A percentile compares a stretch with the other conserved stretches of the same genome.
These are phyloP conservation scores for Thuidium tamariscinum DNA, from an alignment of 225 moss, liverwort and hornwort species.

Conservation along the genomic window DNA sequence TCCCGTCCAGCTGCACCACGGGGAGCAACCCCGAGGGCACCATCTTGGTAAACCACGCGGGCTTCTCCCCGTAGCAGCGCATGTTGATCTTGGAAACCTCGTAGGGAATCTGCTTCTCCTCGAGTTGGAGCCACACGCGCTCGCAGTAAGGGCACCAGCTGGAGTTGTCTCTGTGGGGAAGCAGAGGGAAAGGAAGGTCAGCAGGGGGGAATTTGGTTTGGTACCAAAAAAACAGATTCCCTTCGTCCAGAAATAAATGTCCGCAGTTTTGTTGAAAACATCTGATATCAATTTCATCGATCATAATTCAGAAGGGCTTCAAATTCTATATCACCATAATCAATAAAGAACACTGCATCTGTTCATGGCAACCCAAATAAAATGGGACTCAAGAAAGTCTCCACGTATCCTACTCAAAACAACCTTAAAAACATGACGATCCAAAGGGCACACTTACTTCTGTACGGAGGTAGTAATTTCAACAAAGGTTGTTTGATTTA, in stretches of 20 bases:
- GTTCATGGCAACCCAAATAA: not conserved
- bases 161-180: constrained; percentile 36
- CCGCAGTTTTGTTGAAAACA: not conserved
- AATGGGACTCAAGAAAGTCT: not conserved
- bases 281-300: not conserved
- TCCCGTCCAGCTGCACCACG: constrained; percentile 51
- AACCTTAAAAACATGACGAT: not conserved
- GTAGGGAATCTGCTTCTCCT: constrained; percentile 75
- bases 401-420: not conserved
- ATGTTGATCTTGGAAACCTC: constrained; percentile 72
- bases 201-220: not conserved
- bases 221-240: not conserved
- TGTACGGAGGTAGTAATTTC: not conserved
- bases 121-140: constrained; percentile 86
- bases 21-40: constrained; percentile 80
- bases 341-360: not conserved
- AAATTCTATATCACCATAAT: too few species aligned
- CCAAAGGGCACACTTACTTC: not conserved
- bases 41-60: constrained; percentile 65
- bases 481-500: not conserved
- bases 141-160: constrained; percentile 91
- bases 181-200: not conserved
- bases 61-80: constrained; percentile 85
- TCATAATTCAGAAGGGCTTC: not conserved
- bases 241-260: not conserved